These are phyloP conservation scores for Dictyostelium capitatum DNA, from an alignment of 78 protist species.

Conservation along the genomic window DNA sequence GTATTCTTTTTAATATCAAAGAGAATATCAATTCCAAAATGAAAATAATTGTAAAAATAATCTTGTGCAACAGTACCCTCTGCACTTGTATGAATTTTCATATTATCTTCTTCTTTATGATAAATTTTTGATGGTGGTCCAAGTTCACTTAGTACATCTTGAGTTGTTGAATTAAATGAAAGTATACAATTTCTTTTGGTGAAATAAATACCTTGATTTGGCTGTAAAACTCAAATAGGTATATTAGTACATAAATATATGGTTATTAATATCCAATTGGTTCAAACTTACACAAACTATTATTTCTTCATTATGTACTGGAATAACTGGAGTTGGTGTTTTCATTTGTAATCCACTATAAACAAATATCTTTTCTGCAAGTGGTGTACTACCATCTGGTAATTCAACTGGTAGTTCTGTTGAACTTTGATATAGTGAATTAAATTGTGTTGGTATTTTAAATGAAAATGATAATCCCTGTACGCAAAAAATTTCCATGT, in stretches of 20 bases:
- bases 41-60: slow-evolving; percentile 93
- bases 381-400: slow-evolving; percentile 89
- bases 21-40: slow-evolving; percentile 91
- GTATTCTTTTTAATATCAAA: slow-evolving; percentile 88
- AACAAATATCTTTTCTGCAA: slow-evolving; percentile 68
- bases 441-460: slow-evolving; percentile 77
- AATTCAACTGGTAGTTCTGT: slow-evolving; percentile 83
- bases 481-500: no score
- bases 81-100: slow-evolving; percentile 79
- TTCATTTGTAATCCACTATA: slow-evolving; percentile 72
- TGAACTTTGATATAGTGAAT: slow-evolving; percentile 41
- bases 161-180: slow-evolving; percentile 67
- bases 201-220: slow-evolving; percentile 72
- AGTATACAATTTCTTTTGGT: slow-evolving; percentile 53
- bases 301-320: slow-evolving; percentile 39
- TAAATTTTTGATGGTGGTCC: slow-evolving; percentile 84
- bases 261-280: no score
- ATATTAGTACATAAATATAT: neutral
- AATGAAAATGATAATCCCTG: slow-evolving; percentile 85
- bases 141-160: slow-evolving; percentile 80
- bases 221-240: no score
- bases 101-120: slow-evolving; percentile 87
- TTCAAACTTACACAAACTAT: slow-evolving; percentile 61
- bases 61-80: slow-evolving; percentile 81
- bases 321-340: slow-evolving; percentile 28